A percentile compares a stretch with the other conserved stretches of the same genome.
Conservation (phyloP, 768 basidiomycete species). For the Termitomyces sp. region DNA sequence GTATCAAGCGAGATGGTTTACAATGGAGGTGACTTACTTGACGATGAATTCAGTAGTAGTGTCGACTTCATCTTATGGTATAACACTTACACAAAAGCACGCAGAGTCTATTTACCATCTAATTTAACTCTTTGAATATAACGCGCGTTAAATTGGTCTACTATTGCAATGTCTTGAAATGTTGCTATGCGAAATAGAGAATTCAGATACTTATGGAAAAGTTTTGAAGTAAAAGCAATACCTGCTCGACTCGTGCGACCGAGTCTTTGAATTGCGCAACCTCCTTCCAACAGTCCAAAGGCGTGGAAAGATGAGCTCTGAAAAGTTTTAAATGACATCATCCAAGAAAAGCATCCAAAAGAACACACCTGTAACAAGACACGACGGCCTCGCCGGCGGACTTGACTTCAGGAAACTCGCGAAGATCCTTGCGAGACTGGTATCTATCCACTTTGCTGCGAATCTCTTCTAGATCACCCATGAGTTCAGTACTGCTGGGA, state of each 20-base stretch:
- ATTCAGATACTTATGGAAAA: neutral
- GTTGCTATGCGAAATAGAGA: constrained; percentile 40
- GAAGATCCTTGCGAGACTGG: constrained; percentile 50
- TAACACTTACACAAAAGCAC: constrained; percentile 3
- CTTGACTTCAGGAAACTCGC: constrained; percentile 54
- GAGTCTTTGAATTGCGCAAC: constrained; percentile 68
- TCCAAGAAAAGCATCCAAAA: neutral
- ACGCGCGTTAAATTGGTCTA: neutral
- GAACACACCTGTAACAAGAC: constrained; percentile 70
- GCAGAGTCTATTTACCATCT: neutral
- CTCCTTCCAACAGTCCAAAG: constrained; percentile 75
- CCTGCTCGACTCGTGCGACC: constrained; percentile 68
- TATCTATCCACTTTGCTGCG: constrained; percentile 70
- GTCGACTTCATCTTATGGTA: too few relatives aligned
- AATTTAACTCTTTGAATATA: constrained; percentile 4
- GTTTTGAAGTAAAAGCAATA: constrained; percentile 19
- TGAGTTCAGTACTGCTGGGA: constrained; percentile 57
- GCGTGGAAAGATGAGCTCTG: constrained; percentile 45
- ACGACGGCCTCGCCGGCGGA: constrained; percentile 56
- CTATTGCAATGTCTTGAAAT: constrained; percentile 56
- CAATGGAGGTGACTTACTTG: neutral
- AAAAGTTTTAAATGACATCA: constrained; percentile 18
- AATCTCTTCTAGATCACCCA: constrained; percentile 76
- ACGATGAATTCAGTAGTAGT: too few relatives aligned
- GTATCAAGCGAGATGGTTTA: constrained; percentile 2